A percentile compares a stretch with the other conserved stretches of the same genome.
Evolutionary conservation across 2,329 filamentous ascomycete genomes (phyloP).

Genomic region (Arachnomyces sp.): DNA sequence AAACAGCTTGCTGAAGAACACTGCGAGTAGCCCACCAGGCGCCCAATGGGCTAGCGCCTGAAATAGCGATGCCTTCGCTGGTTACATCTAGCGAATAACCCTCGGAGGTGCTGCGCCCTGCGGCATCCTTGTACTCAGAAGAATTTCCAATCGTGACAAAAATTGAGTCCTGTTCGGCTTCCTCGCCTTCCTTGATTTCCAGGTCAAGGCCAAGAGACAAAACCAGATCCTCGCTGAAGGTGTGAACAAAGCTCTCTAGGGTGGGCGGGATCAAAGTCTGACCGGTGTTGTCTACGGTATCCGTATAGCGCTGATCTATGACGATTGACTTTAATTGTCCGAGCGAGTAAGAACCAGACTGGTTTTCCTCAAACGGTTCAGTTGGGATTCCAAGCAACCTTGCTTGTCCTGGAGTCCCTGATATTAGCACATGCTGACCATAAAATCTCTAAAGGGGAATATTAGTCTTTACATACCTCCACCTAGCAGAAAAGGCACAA

Average conservation of each 20-base stretch:
- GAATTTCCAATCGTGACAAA: slow-evolving; percentile 43
- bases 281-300: slow-evolving; percentile 38
- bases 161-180: slow-evolving; percentile 21
- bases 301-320: slow-evolving; percentile 38
- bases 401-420: too few relatives aligned
- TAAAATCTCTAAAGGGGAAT: too few relatives aligned
- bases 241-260: slow-evolving; percentile 40
- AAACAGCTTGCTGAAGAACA: too few relatives aligned
- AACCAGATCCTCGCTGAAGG: slow-evolving; percentile 36
- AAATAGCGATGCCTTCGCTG: slow-evolving; percentile 25
- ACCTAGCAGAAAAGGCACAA: too few relatives aligned
- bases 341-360: too few relatives aligned
- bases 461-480: too few relatives aligned
- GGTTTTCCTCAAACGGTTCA: too few relatives aligned
- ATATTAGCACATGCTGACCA: too few relatives aligned
- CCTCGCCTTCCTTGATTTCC: slow-evolving; percentile 17
- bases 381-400: too few relatives aligned
- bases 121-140: slow-evolving; percentile 37
- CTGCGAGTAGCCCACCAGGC: too few relatives aligned
- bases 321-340: too few relatives aligned
- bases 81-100: slow-evolving; percentile 42
- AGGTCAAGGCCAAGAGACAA: slow-evolving; percentile 24
- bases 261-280: slow-evolving; percentile 48
- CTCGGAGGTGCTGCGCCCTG: slow-evolving; percentile 42
- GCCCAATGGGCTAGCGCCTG: too few relatives aligned